These are phyloP conservation scores for Salvia hispanica DNA, from an alignment of 257 asterid genomes.

Conservation along the genomic window DNA sequence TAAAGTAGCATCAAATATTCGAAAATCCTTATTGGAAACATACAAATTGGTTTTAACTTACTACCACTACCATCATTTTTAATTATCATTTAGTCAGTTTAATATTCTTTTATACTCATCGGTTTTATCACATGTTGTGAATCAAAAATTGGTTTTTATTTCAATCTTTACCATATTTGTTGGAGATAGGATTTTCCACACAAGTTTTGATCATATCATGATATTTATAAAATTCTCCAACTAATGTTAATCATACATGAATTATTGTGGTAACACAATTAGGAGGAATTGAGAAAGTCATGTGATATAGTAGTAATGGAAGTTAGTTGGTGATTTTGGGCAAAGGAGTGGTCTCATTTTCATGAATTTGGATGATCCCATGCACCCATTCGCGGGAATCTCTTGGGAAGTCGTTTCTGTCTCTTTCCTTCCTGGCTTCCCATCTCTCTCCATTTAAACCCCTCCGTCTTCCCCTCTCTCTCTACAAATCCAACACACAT, in stretches of 20 bases:
- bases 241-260: too few species aligned
- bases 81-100: not conserved
- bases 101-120: not conserved
- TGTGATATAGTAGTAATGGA: too few species aligned
- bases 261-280: too few species aligned
- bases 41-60: not conserved
- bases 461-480: conserved; percentile 8
- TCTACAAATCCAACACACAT: conserved; percentile 7
- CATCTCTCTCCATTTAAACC: conserved; percentile 33
- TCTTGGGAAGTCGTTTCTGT: conserved; percentile 58
- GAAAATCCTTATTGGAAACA: conserved; percentile 12
- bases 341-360: conserved; percentile 40
- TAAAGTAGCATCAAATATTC: conserved; percentile 39
- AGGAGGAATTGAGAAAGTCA: too few species aligned
- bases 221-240: too few species aligned
- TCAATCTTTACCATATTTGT: not conserved
- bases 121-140: not conserved
- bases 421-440: conserved; percentile 50
- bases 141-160: not conserved
- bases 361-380: conserved; percentile 56
- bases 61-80: not conserved
- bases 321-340: conserved; percentile 11
- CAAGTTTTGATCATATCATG: not conserved
- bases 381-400: conserved; percentile 61
- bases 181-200: not conserved